phyloP scores from a whole-genome alignment of 768 basidiomycete species.

The Calocybe cyanea region DNA sequence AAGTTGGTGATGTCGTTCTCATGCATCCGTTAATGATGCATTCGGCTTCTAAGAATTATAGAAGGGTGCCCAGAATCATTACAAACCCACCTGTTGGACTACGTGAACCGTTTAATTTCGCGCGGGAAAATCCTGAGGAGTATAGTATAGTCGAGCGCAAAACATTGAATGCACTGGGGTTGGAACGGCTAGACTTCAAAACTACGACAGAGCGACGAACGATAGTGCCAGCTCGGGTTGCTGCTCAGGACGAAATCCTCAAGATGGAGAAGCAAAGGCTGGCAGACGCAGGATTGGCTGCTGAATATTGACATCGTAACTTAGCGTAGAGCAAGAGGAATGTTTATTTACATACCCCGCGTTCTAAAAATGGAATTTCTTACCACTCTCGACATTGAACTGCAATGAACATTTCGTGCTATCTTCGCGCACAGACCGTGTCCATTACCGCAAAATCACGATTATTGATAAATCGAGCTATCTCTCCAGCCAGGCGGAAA shows the following conservation, averaged over 20 bases:
- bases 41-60: constrained; percentile 57
- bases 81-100: constrained; percentile 62
- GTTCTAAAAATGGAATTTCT: neutral
- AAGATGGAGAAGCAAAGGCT: constrained; percentile 45
- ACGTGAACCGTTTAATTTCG: constrained; percentile 51
- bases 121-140: constrained; percentile 37
- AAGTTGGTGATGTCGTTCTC: constrained; percentile 60
- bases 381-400: neutral
- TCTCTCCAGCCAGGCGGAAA: constrained; percentile 17
- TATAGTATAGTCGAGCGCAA: constrained; percentile 59
- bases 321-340: too few relatives aligned
- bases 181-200: constrained; percentile 41
- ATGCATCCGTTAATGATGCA: constrained; percentile 66
- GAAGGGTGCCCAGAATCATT: constrained; percentile 55
- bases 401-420: constrained; percentile 17
- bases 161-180: constrained; percentile 51
- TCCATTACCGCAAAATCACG: constrained; percentile 7
- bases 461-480: neutral
- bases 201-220: constrained; percentile 43
- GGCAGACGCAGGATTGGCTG: constrained; percentile 1
- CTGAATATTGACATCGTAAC: too few relatives aligned
- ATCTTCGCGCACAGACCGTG: constrained; percentile 11
- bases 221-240: constrained; percentile 44
- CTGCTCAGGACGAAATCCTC: constrained; percentile 42
- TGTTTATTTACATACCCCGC: too few relatives aligned